Evolutionary conservation across 2,329 filamentous ascomycete species (phyloP).

Genomic region (Aurifilum marmelostoma): DNA sequence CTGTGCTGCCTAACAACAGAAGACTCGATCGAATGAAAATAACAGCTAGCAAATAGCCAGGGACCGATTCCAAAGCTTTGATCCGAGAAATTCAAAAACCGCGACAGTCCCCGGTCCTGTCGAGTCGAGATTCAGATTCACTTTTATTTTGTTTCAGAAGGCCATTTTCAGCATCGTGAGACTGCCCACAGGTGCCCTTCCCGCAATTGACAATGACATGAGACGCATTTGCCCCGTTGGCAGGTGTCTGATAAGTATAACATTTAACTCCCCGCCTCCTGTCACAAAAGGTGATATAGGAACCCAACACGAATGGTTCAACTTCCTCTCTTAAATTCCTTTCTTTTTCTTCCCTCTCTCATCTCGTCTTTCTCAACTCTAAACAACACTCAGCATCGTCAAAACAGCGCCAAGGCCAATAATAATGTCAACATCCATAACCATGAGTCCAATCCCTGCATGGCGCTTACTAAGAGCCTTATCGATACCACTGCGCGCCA

Average conservation of each 20-base stretch:
- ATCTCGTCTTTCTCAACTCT: too few species aligned
- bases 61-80: neutral
- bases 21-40: neutral
- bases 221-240: neutral
- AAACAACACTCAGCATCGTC: too few species aligned
- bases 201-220: neutral
- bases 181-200: neutral
- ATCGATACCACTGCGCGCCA: constrained; percentile 14
- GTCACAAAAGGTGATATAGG: neutral
- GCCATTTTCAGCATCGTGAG: constrained; percentile 2
- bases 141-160: neutral
- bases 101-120: neutral
- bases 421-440: neutral
- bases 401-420: constrained; percentile 2
- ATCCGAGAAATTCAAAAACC: neutral
- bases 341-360: neutral
- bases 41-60: neutral
- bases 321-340: neutral
- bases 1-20: neutral
- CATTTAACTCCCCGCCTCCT: neutral
- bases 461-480: constrained; percentile 21
- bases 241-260: neutral
- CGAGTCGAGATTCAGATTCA: neutral
- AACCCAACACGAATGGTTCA: neutral
- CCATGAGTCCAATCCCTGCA: constrained; percentile 9